Conservation (phyloP, 306 rosid species). For the Castanospermum australe region DNA sequence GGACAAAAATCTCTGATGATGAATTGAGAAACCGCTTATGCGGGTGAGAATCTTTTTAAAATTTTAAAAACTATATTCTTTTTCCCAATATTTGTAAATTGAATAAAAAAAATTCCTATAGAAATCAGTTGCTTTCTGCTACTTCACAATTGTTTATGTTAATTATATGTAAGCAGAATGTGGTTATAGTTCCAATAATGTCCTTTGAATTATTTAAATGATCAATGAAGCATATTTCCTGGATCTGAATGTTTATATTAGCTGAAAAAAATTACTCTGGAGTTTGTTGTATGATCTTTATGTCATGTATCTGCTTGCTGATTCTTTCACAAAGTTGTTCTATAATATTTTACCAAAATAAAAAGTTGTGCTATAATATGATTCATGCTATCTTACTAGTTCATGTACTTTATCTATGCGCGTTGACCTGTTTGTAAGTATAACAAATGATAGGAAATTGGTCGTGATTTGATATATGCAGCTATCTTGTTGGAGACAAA, state of each 20-base stretch:
- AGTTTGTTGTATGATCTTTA: slow-evolving; percentile 9
- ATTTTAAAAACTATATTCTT: neutral
- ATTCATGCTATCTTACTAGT: neutral
- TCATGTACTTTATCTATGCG: neutral
- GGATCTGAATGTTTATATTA: slow-evolving; percentile 15
- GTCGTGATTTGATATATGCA: slow-evolving; percentile 46
- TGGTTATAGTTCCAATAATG: neutral
- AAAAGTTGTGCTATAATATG: neutral
- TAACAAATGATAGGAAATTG: slow-evolving; percentile 20
- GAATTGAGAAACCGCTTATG: slow-evolving; percentile 80
- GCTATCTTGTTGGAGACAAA: slow-evolving; percentile 68
- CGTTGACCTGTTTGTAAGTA: slow-evolving; percentile 5
- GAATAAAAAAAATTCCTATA: neutral
- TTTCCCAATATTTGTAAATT: neutral
- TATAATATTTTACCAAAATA: too few species aligned
- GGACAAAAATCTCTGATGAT: slow-evolving; percentile 77
- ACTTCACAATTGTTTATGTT: slow-evolving; percentile 2
- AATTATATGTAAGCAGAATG: neutral
- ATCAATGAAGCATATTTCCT: slow-evolving; percentile 9
- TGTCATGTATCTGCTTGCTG: neutral
- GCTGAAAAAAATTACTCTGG: neutral
- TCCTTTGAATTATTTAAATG: neutral
- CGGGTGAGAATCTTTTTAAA: slow-evolving; percentile 50
- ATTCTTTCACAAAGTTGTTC: slow-evolving; percentile 1
- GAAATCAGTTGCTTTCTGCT: slow-evolving; percentile 7